A percentile compares a stretch with the other conserved stretches of the same genome.
phyloP scores from a whole-genome alignment of 768 basidiomycete genomes.

The Austroboletus festivus region DNA sequence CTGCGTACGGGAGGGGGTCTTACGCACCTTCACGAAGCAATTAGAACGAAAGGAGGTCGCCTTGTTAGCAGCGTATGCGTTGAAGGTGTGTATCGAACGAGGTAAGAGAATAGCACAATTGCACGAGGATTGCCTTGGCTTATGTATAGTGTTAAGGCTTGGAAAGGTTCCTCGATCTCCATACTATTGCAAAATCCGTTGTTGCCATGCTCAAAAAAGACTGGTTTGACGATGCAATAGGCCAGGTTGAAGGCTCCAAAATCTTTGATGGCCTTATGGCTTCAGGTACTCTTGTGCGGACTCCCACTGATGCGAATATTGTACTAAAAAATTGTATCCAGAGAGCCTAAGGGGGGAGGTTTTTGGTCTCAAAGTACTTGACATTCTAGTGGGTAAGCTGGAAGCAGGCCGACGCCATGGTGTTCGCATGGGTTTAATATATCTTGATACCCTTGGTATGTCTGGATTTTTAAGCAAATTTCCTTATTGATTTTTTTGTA shows the following conservation, averaged over 20 bases:
- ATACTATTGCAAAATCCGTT: not conserved
- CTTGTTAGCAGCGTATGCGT: conserved; percentile 10
- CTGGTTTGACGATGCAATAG: conserved; percentile 13
- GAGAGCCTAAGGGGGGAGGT: not conserved
- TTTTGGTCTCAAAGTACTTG: not conserved
- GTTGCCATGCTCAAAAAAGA: conserved; percentile 7
- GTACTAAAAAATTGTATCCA: not conserved
- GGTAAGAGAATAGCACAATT: not conserved
- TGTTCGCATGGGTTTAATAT: conserved; percentile 4
- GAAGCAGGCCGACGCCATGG: not conserved
- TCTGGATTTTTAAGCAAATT: not conserved
- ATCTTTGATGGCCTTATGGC: conserved; percentile 4
- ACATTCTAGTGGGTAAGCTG: not conserved
- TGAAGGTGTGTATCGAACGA: not conserved
- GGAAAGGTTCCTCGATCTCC: not conserved
- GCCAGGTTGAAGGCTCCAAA: conserved; percentile 5
- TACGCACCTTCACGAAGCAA: conserved; percentile 1
- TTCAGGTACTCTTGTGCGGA: not conserved
- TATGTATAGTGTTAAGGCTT: too few species aligned
- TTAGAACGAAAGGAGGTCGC: not conserved
- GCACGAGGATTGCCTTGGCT: not conserved
- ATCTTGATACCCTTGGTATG: conserved; percentile 2
- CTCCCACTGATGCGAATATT: not conserved
- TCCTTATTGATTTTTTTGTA: not conserved
- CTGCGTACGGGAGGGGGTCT: not conserved